A percentile compares a stretch with the other conserved stretches of the same genome.
phyloP scores from a whole-genome alignment of 345 rosid species.

The Citrus hindsii region DNA sequence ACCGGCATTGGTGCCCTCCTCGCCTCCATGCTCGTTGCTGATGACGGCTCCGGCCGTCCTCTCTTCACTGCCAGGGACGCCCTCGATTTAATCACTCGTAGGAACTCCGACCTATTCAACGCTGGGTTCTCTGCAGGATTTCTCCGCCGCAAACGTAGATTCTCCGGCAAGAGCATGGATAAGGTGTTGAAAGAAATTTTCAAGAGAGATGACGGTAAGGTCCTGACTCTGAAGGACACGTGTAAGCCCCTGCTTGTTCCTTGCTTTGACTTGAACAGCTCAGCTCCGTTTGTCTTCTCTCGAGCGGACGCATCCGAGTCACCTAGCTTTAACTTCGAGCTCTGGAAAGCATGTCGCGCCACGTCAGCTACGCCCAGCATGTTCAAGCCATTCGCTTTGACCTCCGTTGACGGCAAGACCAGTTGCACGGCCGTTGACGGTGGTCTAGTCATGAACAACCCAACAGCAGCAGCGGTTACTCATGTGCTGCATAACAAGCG shows the following conservation, averaged over 20 bases:
- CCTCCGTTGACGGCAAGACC: constrained; percentile 83
- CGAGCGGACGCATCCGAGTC: constrained; percentile 94
- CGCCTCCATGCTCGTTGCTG: constrained; percentile 67
- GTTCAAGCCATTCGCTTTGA: constrained; percentile 68
- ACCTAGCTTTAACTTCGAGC: constrained; percentile 84
- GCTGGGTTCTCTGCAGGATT: constrained; percentile 24
- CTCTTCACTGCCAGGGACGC: constrained; percentile 75
- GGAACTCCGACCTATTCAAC: constrained; percentile 61
- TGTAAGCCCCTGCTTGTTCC: constrained; percentile 95
- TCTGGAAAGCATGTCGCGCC: constrained; percentile 91
- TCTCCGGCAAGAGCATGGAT: constrained; percentile 74
- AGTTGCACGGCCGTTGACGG: constrained; percentile 83
- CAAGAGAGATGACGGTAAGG: constrained; percentile 55
- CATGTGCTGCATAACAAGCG: constrained; percentile 97
- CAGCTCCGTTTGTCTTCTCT: constrained; percentile 97
- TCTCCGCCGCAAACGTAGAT: constrained; percentile 43
- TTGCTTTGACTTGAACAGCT: constrained; percentile 86
- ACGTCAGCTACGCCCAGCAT: constrained; percentile 81
- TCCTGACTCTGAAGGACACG: constrained; percentile 77
- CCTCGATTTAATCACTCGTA: constrained; percentile 34
- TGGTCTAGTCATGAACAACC: constrained; percentile 95
- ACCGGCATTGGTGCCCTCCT: constrained; percentile 86
- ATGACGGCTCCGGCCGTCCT: constrained; percentile 73
- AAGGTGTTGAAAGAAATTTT: constrained; percentile 56
- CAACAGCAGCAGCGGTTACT: constrained; percentile 88